Evolutionary conservation across 768 basidiomycete species (phyloP).

Genomic region (Collybia nuda): DNA sequence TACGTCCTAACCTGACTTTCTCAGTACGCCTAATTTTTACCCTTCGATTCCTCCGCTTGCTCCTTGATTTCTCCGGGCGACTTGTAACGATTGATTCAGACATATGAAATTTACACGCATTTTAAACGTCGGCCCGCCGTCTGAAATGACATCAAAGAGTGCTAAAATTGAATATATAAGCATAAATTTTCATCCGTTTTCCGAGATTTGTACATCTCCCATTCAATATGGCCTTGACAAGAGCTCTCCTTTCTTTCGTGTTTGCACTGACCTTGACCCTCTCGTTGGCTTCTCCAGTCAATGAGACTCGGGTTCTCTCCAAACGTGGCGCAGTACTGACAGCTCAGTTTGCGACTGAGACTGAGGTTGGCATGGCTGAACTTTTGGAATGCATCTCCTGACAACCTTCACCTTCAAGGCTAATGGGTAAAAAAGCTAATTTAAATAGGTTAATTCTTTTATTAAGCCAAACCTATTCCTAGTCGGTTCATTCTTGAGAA

Average conservation of each 20-base stretch:
- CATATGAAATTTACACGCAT: too few species aligned
- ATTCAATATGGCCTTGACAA: background rate
- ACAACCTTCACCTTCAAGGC: background rate
- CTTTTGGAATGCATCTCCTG: background rate
- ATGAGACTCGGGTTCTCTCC: conserved; percentile 3
- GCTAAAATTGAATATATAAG: too few species aligned
- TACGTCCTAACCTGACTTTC: too few species aligned
- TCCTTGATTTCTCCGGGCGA: too few species aligned
- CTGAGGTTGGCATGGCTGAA: conserved; percentile 13
- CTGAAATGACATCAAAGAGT: too few species aligned
- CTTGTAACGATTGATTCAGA: too few species aligned
- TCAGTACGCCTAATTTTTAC: too few species aligned
- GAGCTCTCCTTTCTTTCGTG: background rate
- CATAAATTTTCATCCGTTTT: too few species aligned
- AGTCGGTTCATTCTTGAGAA: conserved; percentile 16
- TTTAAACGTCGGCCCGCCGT: too few species aligned
- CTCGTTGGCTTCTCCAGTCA: conserved; percentile 3
- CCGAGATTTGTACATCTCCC: too few species aligned
- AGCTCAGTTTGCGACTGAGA: conserved; percentile 19
- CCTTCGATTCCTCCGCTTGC: too few species aligned
- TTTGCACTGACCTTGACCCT: background rate
- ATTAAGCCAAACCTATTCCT: background rate
- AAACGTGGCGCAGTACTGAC: conserved; percentile 21
- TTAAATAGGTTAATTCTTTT: background rate
- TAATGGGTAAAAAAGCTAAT: background rate